Percentiles rank a stretch among this genome's conserved stretches.
These are phyloP conservation scores for Alternaria conjuncta DNA, from an alignment of 2,329 filamentous ascomycete genomes.

Conservation along the genomic window DNA sequence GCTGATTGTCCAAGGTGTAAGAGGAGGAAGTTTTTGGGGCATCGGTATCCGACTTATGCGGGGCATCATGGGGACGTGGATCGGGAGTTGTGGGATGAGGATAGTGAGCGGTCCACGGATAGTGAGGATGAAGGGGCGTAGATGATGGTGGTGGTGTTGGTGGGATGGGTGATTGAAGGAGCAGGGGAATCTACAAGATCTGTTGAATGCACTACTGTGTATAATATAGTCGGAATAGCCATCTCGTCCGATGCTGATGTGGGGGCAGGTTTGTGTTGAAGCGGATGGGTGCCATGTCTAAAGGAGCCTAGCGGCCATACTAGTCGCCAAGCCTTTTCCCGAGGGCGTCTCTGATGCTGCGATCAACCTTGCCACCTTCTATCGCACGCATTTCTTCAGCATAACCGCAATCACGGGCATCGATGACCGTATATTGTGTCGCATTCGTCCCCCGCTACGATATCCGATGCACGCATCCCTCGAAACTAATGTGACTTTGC, in stretches of 20 bases:
- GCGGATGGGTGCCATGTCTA: neutral
- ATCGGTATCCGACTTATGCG: neutral
- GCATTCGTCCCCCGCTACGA: neutral
- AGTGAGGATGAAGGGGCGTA: neutral
- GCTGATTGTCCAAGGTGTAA: slow-evolving; percentile 1
- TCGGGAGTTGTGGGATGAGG: neutral
- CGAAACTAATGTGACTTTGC: neutral
- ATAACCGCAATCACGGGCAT: neutral
- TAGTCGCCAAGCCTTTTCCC: neutral
- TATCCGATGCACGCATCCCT: neutral
- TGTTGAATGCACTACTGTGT: neutral
- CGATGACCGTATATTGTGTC: neutral
- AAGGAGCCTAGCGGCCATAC: neutral
- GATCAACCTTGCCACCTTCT: neutral
- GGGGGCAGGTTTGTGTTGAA: too few species aligned
- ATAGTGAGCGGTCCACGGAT: neutral
- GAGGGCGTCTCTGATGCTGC: neutral
- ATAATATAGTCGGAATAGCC: neutral
- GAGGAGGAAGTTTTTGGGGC: neutral
- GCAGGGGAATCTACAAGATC: neutral
- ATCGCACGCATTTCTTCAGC: neutral
- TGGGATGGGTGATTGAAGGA: neutral
- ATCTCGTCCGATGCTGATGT: neutral
- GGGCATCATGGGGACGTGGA: neutral
- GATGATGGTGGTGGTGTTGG: rapidly evolving